Conservation (phyloP, 306 rosid genomes). For the Acacia acuminata region DNA sequence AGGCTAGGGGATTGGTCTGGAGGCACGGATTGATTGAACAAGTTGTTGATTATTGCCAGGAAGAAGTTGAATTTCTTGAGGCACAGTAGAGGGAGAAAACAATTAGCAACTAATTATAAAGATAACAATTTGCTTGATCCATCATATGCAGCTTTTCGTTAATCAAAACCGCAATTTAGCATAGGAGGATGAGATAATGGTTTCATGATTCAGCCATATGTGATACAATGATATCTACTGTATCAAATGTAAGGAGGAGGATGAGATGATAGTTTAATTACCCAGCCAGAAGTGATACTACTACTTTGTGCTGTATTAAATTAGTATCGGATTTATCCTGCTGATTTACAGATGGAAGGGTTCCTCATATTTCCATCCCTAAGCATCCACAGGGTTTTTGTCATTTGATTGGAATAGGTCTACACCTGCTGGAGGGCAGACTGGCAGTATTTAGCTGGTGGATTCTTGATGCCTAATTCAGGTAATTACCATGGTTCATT, state of each 20-base stretch:
- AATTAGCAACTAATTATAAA: not conserved
- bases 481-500: conserved; percentile 39
- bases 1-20: conserved; percentile 45
- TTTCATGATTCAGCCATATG: not conserved
- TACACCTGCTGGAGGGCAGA: conserved; percentile 40
- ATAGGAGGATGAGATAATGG: conserved; percentile 16
- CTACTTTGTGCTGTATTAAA: conserved; percentile 29
- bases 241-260: conserved; percentile 24
- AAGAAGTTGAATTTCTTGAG: conserved; percentile 41
- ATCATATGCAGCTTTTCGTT: not conserved
- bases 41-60: conserved; percentile 45
- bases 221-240: too few relatives aligned
- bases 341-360: not conserved
- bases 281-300: conserved; percentile 3
- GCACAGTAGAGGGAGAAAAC: conserved; percentile 33
- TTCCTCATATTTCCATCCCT: conserved; percentile 32
- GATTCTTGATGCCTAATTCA: conserved; percentile 29
- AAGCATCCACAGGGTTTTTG: conserved; percentile 39
- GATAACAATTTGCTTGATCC: conserved; percentile 21
- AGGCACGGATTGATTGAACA: conserved; percentile 36
- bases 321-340: not conserved
- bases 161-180: conserved; percentile 16
- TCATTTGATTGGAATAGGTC: conserved; percentile 22
- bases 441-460: conserved; percentile 27
- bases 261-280: not conserved